Conservation (phyloP, 441 rosid genomes). For the Aquilaria agallochum region DNA sequence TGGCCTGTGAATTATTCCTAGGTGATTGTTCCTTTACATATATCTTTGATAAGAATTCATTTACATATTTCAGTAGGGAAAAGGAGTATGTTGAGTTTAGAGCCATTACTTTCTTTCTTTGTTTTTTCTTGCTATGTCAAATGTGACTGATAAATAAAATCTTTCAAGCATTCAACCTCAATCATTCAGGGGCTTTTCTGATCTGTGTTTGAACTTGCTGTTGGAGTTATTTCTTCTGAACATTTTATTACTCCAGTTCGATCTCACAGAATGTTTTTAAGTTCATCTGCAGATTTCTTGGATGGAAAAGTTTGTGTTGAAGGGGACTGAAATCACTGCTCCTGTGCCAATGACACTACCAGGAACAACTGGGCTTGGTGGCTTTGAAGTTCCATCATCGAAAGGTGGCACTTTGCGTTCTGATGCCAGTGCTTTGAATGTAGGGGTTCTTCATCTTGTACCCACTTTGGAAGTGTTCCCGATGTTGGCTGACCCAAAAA, state of each 20-base stretch:
- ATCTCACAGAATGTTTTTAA: slow-evolving; percentile 12
- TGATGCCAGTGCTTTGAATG: slow-evolving; percentile 92
- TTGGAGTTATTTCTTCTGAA: slow-evolving; percentile 4
- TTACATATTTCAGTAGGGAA: too few species aligned
- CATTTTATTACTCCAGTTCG: slow-evolving; percentile 4
- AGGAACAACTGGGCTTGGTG: slow-evolving; percentile 98
- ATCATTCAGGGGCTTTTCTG: not conserved
- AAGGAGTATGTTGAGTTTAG: too few species aligned
- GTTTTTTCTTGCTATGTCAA: too few species aligned
- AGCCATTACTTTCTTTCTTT: not conserved
- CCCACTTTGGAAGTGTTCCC: slow-evolving; percentile 97
- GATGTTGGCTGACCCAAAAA: slow-evolving; percentile 72
- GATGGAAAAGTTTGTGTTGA: slow-evolving; percentile 96
- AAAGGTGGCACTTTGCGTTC: slow-evolving; percentile 88
- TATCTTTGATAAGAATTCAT: too few species aligned
- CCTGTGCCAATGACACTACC: slow-evolving; percentile 97
- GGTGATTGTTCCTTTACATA: too few species aligned
- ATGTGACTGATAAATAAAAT: too few species aligned
- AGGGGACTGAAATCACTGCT: slow-evolving; percentile 96
- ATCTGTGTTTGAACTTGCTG: slow-evolving; percentile 1
- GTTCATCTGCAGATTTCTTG: slow-evolving; percentile 79
- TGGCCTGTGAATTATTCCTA: too few species aligned
- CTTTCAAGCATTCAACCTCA: too few species aligned
- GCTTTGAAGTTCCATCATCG: slow-evolving; percentile 97
- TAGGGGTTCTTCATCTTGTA: slow-evolving; percentile 97